These are phyloP conservation scores for Copromyces sp. DNA, from an alignment of 495 filamentous ascomycete species.

Conservation along the genomic window DNA sequence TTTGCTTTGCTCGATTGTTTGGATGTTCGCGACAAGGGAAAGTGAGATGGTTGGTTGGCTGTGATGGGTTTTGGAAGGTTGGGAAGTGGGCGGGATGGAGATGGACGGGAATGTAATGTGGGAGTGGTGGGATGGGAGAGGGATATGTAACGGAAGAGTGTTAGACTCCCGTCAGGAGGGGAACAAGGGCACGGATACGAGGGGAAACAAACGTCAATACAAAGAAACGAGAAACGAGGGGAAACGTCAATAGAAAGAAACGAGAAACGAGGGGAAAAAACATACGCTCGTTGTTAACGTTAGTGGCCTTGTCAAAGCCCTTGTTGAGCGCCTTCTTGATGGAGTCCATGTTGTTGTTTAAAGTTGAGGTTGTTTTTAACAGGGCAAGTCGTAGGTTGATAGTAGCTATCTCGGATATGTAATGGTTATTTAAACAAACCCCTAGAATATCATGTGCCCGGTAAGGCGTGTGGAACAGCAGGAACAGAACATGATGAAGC, in stretches of 20 bases:
- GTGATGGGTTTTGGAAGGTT: too few species aligned
- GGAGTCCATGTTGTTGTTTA: conserved; percentile 3
- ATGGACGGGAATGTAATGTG: too few species aligned
- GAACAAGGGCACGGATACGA: not conserved
- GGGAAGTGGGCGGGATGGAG: too few species aligned
- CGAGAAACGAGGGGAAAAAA: not conserved
- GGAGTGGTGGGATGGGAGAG: too few species aligned
- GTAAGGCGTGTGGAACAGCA: not conserved
- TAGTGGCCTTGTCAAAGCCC: conserved; percentile 7
- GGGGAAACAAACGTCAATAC: not conserved
- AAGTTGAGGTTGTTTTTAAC: not conserved
- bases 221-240: not conserved
- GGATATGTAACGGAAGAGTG: too few species aligned
- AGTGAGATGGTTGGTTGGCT: too few species aligned
- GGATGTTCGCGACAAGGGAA: too few species aligned
- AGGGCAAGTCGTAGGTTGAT: not conserved
- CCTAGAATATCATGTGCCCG: not conserved
- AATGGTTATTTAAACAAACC: not conserved
- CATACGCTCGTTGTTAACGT: conserved; percentile 8
- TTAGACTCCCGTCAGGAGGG: not conserved
- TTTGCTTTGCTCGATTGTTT: too few species aligned
- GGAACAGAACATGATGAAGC: not conserved
- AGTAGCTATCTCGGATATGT: not conserved
- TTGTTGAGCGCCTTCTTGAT: conserved; percentile 5
- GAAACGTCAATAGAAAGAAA: not conserved